Evolutionary conservation across 1,284 basidiomycete genomes (phyloP).

Genomic region (Malassezia equina): DNA sequence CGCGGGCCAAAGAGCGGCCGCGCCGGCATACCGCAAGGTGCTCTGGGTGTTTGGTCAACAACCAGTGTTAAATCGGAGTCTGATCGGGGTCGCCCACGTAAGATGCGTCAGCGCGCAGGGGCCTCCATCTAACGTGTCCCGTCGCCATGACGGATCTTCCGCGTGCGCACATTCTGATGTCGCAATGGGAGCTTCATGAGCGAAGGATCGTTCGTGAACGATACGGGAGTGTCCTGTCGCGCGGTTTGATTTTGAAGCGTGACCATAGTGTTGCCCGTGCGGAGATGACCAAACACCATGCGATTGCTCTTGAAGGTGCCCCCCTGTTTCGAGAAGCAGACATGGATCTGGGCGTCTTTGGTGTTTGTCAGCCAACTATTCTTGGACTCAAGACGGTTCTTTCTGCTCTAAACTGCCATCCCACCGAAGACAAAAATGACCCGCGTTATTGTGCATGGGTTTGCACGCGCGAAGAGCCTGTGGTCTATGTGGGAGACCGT

Average conservation of each 20-base stretch:
- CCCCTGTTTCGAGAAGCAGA: conserved; percentile 75
- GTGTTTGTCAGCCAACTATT: conserved; percentile 75
- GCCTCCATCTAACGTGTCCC: background rate
- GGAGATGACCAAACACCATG: conserved; percentile 1
- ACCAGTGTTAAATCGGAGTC: background rate
- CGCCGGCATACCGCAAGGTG: background rate
- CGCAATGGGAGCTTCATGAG: conserved; percentile 18
- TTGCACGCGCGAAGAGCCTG: conserved; percentile 65
- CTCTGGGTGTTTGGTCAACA: background rate
- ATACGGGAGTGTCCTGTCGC: conserved; percentile 71
- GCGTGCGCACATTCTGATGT: background rate
- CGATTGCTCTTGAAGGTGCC: conserved; percentile 71
- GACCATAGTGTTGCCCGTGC: conserved; percentile 35
- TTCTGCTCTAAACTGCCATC: conserved; percentile 59
- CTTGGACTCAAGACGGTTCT: conserved; percentile 85
- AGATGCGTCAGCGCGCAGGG: background rate
- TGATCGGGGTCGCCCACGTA: background rate
- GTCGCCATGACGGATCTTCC: background rate
- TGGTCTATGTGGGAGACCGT: conserved; percentile 84
- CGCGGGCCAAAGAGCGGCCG: background rate
- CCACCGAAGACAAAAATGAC: conserved; percentile 9
- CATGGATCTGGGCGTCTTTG: conserved; percentile 50
- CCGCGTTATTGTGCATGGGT: conserved; percentile 51
- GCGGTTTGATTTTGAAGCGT: conserved; percentile 87
- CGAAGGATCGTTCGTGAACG: conserved; percentile 68